phyloP scores from a whole-genome alignment of 371 early-diverging fungal species.

The Saksenaea vasiformis region DNA sequence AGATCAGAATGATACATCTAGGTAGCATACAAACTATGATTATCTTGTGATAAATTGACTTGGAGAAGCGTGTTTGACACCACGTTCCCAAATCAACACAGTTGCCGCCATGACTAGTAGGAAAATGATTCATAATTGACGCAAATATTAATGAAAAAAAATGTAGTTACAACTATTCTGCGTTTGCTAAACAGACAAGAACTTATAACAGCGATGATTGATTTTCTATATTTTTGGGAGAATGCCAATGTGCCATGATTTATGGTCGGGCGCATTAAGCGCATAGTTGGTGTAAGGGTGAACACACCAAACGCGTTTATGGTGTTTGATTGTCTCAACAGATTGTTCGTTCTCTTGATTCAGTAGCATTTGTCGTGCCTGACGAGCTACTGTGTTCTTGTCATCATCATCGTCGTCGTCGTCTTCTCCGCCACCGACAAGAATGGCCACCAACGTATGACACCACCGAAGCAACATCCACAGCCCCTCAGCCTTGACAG shows the following conservation, averaged over 20 bases:
- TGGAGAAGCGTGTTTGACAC: too few relatives aligned
- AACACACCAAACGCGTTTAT: slow-evolving; percentile 50
- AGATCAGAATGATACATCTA: too few relatives aligned
- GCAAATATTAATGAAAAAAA: too few relatives aligned
- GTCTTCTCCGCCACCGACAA: slow-evolving; percentile 34
- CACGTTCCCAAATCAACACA: too few relatives aligned
- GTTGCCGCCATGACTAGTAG: too few relatives aligned
- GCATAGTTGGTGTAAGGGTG: slow-evolving; percentile 18
- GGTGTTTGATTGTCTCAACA: slow-evolving; percentile 35
- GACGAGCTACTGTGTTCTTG: slow-evolving; percentile 9
- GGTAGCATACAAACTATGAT: too few relatives aligned
- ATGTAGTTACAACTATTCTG: too few relatives aligned
- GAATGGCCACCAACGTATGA: slow-evolving; percentile 35
- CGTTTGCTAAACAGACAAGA: background rate
- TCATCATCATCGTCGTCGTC: slow-evolving; percentile 28
- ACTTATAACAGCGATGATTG: background rate
- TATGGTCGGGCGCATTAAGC: slow-evolving; percentile 3
- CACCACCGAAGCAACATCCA: slow-evolving; percentile 50
- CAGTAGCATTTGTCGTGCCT: slow-evolving; percentile 1
- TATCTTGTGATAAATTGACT: too few relatives aligned
- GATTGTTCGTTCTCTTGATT: slow-evolving; percentile 37
- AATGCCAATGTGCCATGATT: slow-evolving; percentile 53
- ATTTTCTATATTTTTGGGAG: slow-evolving; percentile 31
- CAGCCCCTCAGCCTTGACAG: slow-evolving; percentile 46
- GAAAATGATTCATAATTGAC: too few relatives aligned